Evolutionary conservation across 1,284 basidiomycete species (phyloP), one percentile per base, ranked within the genome.

Genomic region (Rhodotorula mucilaginosa): DNA sequence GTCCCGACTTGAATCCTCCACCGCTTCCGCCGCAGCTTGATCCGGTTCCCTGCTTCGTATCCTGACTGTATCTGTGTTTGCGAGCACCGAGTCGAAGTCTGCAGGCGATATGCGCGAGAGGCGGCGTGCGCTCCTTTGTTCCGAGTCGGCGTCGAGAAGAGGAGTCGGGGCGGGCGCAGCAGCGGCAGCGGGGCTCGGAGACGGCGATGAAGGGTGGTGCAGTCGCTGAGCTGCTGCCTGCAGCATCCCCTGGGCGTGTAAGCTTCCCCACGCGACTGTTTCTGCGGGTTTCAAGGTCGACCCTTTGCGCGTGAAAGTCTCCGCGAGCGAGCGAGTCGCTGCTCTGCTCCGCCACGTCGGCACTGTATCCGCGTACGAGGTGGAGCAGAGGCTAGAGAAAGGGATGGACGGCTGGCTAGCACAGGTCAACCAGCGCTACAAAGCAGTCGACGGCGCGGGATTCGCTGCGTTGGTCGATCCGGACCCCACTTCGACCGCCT

Each of bases 51-150:
- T 26, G 62, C 49, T 62, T 19, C 46, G 19, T 48, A 71, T 49
- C 19, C 54, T 16, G 18, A 60, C 64, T 0, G 74, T 74, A 5
- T 57, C n/a, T 18, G 54, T 47, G 5, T 63, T 59, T 23, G 34
- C 23, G 51, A 76, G 65, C 48, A 76, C 39, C 12, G 57, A 46
- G 39, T 76, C 74, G 26, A 76, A 76, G 23, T 76, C 70, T 16
- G 62, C 52, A 8, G 71, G 71, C 16, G 71, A 57, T 44, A 75
- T 59, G 19, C 74, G 49, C n/a, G 74, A 75, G 29, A 73, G 62
- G 6, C 71, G 58, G 12, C 69, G 63, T 5, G 60, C 34, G 34
- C n/a, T 48, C 39, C 23, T 16, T 18, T 26, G 59, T 21, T 64
- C 16, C 18, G 29, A 54, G 39, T 44, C 10, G 39, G 18, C 65